Evolutionary conservation across 768 basidiomycete species (phyloP).

Genomic region (Agaricus blazei): DNA sequence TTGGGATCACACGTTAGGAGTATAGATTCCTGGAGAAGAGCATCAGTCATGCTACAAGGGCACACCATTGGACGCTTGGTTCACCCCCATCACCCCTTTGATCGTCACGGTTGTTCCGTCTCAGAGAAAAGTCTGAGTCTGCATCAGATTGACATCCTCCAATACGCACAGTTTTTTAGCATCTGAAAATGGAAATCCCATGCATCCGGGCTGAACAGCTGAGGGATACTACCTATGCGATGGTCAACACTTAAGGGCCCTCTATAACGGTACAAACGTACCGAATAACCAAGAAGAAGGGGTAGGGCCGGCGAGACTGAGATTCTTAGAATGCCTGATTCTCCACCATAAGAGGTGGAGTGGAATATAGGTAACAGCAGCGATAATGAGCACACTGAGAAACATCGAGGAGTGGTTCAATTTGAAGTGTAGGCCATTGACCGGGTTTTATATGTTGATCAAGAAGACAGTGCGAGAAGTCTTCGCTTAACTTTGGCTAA

Average conservation of each 20-base stretch:
- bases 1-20: conserved; percentile 40
- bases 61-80: too few relatives aligned
- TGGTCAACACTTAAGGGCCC: not conserved
- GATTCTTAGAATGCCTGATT: not conserved
- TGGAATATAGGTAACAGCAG: not conserved
- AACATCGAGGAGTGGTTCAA: not conserved
- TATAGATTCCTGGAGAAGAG: conserved; percentile 18
- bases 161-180: conserved; percentile 24
- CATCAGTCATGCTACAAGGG: conserved; percentile 1
- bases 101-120: conserved; percentile 28
- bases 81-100: conserved; percentile 29
- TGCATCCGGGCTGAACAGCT: conserved; percentile 26
- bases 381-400: not conserved
- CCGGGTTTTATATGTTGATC: not conserved
- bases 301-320: conserved; percentile 1
- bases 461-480: too few relatives aligned
- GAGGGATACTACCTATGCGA: conserved; percentile 24
- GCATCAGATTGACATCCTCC: not conserved
- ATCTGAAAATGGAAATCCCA: conserved; percentile 34
- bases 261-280: not conserved
- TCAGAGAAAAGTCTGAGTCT: conserved; percentile 1
- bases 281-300: not conserved
- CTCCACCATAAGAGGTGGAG: not conserved
- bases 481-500: too few relatives aligned
- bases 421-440: not conserved